phyloP scores from a whole-genome alignment of 176 grass and related monocot species.

The Oryza punctata region DNA sequence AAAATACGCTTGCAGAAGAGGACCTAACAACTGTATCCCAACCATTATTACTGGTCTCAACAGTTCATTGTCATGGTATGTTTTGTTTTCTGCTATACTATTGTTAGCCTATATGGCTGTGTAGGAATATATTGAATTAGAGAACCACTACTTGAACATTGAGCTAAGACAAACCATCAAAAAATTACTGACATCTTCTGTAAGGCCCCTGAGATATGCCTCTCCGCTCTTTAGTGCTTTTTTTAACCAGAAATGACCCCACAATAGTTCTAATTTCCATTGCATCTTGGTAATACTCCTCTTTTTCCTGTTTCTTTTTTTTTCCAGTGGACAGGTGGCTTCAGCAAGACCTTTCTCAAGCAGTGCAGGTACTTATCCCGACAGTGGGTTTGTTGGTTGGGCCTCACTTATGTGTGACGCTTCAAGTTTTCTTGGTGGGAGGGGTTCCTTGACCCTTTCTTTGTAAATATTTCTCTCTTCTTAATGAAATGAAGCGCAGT shows the following conservation, averaged over 20 bases:
- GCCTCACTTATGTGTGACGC: too few relatives aligned
- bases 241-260: background rate
- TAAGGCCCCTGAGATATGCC: background rate
- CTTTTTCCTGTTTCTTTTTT: slow-evolving; percentile 7
- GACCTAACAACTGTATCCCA: slow-evolving; percentile 20
- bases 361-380: slow-evolving; percentile 54
- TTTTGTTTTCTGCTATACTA: background rate
- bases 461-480: too few relatives aligned
- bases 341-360: slow-evolving; percentile 66
- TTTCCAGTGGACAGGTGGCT: slow-evolving; percentile 38
- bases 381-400: too few relatives aligned
- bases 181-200: background rate
- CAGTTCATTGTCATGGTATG: slow-evolving; percentile 56
- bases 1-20: slow-evolving; percentile 39
- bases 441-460: too few relatives aligned
- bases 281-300: background rate
- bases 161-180: background rate
- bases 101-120: slow-evolving; percentile 3
- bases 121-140: background rate
- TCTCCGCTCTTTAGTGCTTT: background rate
- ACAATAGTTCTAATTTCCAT: background rate
- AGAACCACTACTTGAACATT: slow-evolving; percentile 1
- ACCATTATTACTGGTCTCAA: slow-evolving; percentile 46
- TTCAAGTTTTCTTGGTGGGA: too few relatives aligned
- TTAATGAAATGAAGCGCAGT: too few relatives aligned